phyloP scores from a whole-genome alignment of 257 asterid species.

The Plectranthus barbatus region DNA sequence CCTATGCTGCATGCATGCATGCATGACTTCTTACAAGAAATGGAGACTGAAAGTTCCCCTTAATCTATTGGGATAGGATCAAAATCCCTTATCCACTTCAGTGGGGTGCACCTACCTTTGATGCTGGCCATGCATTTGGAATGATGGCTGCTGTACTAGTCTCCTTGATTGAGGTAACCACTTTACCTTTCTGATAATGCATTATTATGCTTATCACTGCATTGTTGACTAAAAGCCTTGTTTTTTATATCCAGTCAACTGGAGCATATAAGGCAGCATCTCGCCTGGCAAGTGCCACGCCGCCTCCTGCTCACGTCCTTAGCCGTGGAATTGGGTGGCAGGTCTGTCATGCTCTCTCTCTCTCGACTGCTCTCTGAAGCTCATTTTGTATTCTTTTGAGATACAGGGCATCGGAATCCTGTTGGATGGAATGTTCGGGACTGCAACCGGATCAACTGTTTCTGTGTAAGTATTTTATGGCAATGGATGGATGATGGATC shows the following conservation, averaged over 20 bases:
- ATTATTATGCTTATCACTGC: neutral
- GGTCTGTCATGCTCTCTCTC: conserved; percentile 31
- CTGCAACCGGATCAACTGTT: conserved; percentile 80
- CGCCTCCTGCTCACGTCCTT: conserved; percentile 96
- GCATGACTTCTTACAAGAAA: neutral
- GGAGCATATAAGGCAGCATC: conserved; percentile 97
- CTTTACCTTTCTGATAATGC: no score
- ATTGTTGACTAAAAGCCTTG: neutral
- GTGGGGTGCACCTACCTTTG: conserved; percentile 98
- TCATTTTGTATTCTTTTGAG: neutral
- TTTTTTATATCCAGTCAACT: conserved; percentile 62
- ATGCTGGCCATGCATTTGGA: conserved; percentile 96
- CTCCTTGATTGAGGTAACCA: conserved; percentile 78
- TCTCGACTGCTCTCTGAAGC: neutral
- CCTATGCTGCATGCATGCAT: neutral
- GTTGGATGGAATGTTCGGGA: conserved; percentile 81
- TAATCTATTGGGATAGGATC: conserved; percentile 41
- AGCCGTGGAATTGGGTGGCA: conserved; percentile 99
- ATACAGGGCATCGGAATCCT: conserved; percentile 82
- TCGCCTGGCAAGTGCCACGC: conserved; percentile 94
- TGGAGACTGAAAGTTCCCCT: neutral
- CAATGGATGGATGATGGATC: no score
- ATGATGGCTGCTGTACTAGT: conserved; percentile 96
- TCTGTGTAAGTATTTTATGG: conserved; percentile 67
- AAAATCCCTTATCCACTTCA: conserved; percentile 94